Conservation (phyloP, 768 basidiomycete species). For the Sistotremastrum suecicum region DNA sequence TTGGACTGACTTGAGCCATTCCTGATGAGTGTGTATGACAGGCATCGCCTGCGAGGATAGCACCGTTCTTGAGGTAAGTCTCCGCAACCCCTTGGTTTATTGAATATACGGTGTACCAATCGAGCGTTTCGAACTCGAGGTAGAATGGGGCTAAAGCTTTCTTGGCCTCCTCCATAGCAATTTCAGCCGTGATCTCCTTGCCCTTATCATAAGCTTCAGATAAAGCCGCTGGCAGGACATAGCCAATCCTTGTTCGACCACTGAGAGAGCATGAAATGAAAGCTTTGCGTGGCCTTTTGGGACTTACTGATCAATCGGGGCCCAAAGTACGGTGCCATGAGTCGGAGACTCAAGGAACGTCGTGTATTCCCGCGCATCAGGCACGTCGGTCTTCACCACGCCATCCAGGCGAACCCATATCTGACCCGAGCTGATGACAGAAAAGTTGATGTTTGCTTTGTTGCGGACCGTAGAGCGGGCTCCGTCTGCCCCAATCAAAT, state of each 20-base stretch:
- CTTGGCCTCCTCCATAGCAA: constrained; percentile 4
- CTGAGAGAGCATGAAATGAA: too few species aligned
- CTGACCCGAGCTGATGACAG: too few species aligned
- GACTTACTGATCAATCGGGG: constrained; percentile 4
- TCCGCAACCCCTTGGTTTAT: constrained; percentile 7
- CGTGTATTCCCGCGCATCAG: too few species aligned
- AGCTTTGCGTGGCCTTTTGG: too few species aligned
- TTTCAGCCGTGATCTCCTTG: not conserved
- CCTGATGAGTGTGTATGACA: too few species aligned
- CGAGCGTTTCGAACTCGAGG: constrained; percentile 4
- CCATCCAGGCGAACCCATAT: too few species aligned
- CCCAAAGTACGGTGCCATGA: constrained; percentile 7
- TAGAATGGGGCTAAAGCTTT: constrained; percentile 5
- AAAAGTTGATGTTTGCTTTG: too few species aligned
- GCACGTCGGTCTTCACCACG: too few species aligned
- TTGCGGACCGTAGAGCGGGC: constrained; percentile 5
- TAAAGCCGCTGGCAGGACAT: not conserved
- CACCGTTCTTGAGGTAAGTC: constrained; percentile 1
- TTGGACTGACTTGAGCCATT: too few species aligned
- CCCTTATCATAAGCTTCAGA: constrained; percentile 1
- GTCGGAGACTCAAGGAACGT: too few species aligned
- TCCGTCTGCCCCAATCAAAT: constrained; percentile 5
- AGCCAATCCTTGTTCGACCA: constrained; percentile 4
- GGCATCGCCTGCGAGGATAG: constrained; percentile 7
- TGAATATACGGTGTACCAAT: constrained; percentile 8